Evolutionary conservation across 1,284 basidiomycete genomes (phyloP).

Genomic region (Irpex lacteus): DNA sequence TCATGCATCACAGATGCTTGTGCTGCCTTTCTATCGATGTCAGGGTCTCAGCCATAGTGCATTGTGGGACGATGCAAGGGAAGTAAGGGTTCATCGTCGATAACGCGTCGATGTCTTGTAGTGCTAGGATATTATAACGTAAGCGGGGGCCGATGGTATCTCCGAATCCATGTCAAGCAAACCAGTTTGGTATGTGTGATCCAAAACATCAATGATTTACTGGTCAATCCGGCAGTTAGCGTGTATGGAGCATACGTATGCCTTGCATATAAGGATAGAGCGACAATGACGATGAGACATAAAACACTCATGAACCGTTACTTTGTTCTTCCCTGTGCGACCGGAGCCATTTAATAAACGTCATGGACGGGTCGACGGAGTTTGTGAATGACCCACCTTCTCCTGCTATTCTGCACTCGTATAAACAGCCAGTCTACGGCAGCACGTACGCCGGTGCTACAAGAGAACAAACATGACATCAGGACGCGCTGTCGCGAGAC

Average conservation of each 20-base stretch:
- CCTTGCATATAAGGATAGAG: background rate
- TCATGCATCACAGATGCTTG: background rate
- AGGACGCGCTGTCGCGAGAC: background rate
- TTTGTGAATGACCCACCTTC: slow-evolving; percentile 21
- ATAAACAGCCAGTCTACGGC: slow-evolving; percentile 94
- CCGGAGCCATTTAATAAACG: background rate
- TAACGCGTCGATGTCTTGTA: background rate
- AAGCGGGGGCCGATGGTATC: background rate
- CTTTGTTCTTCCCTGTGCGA: background rate
- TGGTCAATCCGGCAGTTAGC: background rate
- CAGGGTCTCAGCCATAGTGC: background rate
- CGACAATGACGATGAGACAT: background rate
- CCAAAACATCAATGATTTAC: background rate
- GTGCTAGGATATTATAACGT: background rate
- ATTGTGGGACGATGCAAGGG: background rate
- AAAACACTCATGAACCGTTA: background rate
- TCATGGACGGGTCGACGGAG: background rate
- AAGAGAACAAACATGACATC: background rate
- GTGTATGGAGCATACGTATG: background rate
- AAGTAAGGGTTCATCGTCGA: background rate
- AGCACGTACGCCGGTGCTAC: slow-evolving; percentile 83
- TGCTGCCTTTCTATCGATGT: background rate
- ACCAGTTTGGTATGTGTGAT: background rate
- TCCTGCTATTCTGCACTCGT: slow-evolving; percentile 83
- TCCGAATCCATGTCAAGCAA: background rate